These are phyloP conservation scores for Mrakiaceae sp. DNA, from an alignment of 1,284 basidiomycete species.

Conservation along the genomic window DNA sequence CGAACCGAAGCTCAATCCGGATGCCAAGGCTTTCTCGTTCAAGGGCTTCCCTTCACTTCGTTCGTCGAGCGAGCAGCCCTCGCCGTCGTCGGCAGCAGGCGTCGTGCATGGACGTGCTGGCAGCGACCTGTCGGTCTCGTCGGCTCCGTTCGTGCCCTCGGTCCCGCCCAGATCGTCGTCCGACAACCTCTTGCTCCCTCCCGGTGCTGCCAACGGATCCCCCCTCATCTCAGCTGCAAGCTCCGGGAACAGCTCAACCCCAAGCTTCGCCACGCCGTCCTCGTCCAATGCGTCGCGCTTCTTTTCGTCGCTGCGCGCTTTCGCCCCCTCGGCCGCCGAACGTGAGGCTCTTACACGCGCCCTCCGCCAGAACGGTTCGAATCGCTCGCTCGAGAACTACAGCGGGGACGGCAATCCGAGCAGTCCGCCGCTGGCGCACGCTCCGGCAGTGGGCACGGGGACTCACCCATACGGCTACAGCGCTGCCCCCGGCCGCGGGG, in stretches of 20 bases:
- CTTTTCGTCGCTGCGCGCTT: constrained; percentile 45
- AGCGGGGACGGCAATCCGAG: neutral
- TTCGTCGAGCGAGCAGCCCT: constrained; percentile 27
- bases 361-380: neutral
- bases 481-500: neutral
- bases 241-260: neutral
- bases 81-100: constrained; percentile 27
- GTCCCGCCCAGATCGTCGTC: constrained; percentile 1
- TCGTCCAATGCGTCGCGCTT: constrained; percentile 17
- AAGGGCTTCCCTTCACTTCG: constrained; percentile 8
- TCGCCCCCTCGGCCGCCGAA: constrained; percentile 69
- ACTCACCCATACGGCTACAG: neutral
- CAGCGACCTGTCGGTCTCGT: constrained; percentile 40
- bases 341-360: constrained; percentile 48
- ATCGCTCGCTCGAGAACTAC: neutral
- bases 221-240: no score
- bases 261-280: constrained; percentile 6
- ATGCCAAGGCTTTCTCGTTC: constrained; percentile 63
- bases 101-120: no score
- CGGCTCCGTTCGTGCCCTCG: constrained; percentile 21
- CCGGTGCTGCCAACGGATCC: no score
- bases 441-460: neutral
- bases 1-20: constrained; percentile 49
- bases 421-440: neutral
- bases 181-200: neutral